Evolutionary conservation across 257 asterid species (phyloP).

Genomic region (Plantago major): DNA sequence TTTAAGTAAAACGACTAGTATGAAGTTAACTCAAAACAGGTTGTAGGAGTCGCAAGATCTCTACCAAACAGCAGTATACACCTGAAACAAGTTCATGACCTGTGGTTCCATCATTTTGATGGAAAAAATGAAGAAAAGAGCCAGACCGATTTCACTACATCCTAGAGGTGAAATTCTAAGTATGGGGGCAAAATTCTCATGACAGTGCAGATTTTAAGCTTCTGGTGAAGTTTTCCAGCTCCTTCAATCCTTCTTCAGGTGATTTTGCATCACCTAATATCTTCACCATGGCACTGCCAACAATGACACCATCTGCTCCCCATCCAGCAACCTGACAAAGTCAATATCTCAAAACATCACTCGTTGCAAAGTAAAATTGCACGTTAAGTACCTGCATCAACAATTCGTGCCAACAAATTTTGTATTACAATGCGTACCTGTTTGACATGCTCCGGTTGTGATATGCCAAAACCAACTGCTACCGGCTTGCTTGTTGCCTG

Average conservation of each 20-base stretch:
- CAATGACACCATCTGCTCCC: constrained; percentile 97
- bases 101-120: background rate
- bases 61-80: background rate
- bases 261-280: constrained; percentile 74
- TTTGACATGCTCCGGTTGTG: constrained; percentile 78
- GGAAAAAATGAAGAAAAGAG: background rate
- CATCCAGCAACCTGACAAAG: constrained; percentile 63
- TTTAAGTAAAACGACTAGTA: no score
- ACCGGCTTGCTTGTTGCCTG: constrained; percentile 78
- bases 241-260: constrained; percentile 76
- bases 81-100: background rate
- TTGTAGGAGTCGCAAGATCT: background rate
- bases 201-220: constrained; percentile 60
- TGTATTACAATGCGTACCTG: constrained; percentile 38
- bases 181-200: constrained; percentile 21
- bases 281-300: constrained; percentile 86
- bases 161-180: constrained; percentile 14
- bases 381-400: no score
- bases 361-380: background rate
- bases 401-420: background rate
- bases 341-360: constrained; percentile 4
- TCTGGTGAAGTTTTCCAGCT: constrained; percentile 55
- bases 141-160: constrained; percentile 13
- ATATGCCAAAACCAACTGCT: constrained; percentile 92
- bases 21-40: background rate